A percentile compares a stretch with the other conserved stretches of the same genome.
phyloP scores from a whole-genome alignment of 2,329 filamentous ascomycete species.

The Curvularia sp. region DNA sequence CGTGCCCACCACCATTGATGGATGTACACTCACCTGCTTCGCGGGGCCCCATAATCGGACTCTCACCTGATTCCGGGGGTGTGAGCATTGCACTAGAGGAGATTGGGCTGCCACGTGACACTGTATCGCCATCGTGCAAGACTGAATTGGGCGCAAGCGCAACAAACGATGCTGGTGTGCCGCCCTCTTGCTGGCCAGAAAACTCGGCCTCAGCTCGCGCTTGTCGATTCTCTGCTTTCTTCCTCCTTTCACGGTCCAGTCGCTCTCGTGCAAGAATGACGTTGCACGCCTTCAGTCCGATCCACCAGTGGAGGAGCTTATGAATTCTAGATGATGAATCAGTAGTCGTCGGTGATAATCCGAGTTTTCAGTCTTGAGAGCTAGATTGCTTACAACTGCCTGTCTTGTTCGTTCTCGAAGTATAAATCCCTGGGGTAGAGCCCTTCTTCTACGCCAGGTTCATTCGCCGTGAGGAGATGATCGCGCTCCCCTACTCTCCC shows the following conservation, averaged over 20 bases:
- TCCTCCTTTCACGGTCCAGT: slow-evolving; percentile 44
- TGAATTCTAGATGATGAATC: slow-evolving; percentile 36
- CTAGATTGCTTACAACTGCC: slow-evolving; percentile 34
- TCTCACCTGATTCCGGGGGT: slow-evolving; percentile 41
- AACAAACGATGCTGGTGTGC: slow-evolving; percentile 39
- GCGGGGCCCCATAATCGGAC: slow-evolving; percentile 32
- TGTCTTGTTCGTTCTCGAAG: slow-evolving; percentile 44
- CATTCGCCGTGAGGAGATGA: slow-evolving; percentile 44
- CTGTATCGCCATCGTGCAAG: slow-evolving; percentile 36
- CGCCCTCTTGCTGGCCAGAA: slow-evolving; percentile 30
- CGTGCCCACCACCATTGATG: slow-evolving; percentile 21
- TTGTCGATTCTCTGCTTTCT: slow-evolving; percentile 45
- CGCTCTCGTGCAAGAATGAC: slow-evolving; percentile 48
- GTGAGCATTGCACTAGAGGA: slow-evolving; percentile 41
- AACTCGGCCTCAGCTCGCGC: slow-evolving; percentile 39
- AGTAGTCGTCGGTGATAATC: slow-evolving; percentile 12
- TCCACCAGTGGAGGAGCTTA: slow-evolving; percentile 48
- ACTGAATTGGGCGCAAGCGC: slow-evolving; percentile 41
- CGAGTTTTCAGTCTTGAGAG: background rate
- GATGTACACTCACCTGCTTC: slow-evolving; percentile 25
- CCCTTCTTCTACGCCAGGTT: slow-evolving; percentile 42
- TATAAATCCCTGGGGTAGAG: slow-evolving; percentile 45
- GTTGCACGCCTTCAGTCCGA: slow-evolving; percentile 48
- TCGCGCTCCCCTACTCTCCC: slow-evolving; percentile 41
- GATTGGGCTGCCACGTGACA: slow-evolving; percentile 35